Conservation (phyloP, 2,329 filamentous ascomycete species). For the Coniochaeta pulveracea region DNA sequence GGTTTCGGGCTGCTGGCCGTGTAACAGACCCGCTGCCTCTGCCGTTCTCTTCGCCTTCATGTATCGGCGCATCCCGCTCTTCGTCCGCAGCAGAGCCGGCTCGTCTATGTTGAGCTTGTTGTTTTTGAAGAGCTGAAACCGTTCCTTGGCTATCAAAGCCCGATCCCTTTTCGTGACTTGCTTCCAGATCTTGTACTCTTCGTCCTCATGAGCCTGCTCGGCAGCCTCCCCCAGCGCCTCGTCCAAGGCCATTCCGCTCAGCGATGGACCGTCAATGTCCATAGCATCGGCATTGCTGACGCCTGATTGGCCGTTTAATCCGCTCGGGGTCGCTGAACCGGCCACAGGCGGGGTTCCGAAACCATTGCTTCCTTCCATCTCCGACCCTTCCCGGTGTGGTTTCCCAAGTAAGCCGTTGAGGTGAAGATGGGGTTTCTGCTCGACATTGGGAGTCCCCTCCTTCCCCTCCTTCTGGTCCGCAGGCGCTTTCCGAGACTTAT, state of each 20-base stretch:
- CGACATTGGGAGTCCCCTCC: conserved; percentile 67
- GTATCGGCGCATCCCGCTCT: conserved; percentile 83
- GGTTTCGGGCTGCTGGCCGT: conserved; percentile 26
- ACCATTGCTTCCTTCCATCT: conserved; percentile 75
- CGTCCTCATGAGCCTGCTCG: conserved; percentile 76
- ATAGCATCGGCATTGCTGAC: conserved; percentile 73
- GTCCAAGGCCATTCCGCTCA: conserved; percentile 53
- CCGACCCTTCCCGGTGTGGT: conserved; percentile 58
- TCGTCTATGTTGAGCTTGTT: conserved; percentile 79
- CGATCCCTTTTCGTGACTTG: conserved; percentile 96
- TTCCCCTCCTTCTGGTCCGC: conserved; percentile 68
- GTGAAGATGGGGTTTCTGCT: conserved; percentile 62
- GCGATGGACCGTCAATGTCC: conserved; percentile 71
- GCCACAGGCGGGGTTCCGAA: conserved; percentile 69
- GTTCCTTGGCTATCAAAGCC: conserved; percentile 73
- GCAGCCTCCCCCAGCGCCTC: conserved; percentile 53
- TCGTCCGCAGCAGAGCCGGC: conserved; percentile 73
- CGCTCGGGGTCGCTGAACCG: conserved; percentile 69
- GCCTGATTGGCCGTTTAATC: conserved; percentile 54
- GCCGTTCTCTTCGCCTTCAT: conserved; percentile 67
- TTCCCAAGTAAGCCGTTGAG: conserved; percentile 52
- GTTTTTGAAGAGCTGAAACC: conserved; percentile 75
- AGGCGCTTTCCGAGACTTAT: conserved; percentile 64
- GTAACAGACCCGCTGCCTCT: conserved; percentile 33
- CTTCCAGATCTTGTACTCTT: conserved; percentile 98